phyloP scores from a whole-genome alignment of 2,329 filamentous ascomycete species.

The Escovopsis sp. region DNA sequence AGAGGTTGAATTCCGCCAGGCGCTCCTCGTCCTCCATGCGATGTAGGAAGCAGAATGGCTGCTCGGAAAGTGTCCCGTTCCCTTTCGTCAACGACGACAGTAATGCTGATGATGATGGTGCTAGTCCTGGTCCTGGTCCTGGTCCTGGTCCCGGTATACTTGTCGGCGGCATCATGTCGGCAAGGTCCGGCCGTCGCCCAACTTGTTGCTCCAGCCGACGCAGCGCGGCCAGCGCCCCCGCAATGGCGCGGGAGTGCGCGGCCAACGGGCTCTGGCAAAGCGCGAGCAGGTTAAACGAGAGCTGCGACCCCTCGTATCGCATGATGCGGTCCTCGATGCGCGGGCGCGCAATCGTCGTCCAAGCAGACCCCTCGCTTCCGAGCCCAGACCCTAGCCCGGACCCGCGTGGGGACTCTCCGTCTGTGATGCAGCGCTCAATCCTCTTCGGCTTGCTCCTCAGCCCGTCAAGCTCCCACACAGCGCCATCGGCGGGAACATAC shows the following conservation, averaged over 20 bases:
- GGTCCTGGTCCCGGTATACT: constrained; percentile 3
- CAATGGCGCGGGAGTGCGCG: constrained; percentile 31
- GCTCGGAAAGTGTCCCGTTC: too few relatives aligned
- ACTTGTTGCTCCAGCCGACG: constrained; percentile 20
- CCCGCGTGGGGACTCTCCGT: not conserved
- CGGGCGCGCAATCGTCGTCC: constrained; percentile 49
- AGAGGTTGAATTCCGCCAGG: constrained; percentile 18
- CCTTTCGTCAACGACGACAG: too few relatives aligned
- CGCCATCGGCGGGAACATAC: constrained; percentile 60
- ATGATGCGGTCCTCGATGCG: constrained; percentile 54
- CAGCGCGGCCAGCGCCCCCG: constrained; percentile 25
- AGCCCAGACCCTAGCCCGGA: too few relatives aligned
- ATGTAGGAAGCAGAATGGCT: too few relatives aligned
- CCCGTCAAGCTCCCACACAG: constrained; percentile 82
- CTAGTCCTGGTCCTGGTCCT: too few relatives aligned
- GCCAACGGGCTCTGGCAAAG: constrained; percentile 51
- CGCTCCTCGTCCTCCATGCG: constrained; percentile 8
- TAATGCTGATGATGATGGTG: too few relatives aligned
- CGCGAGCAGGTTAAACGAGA: constrained; percentile 66
- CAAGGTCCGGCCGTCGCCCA: constrained; percentile 8
- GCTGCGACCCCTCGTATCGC: constrained; percentile 45
- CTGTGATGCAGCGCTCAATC: constrained; percentile 20
- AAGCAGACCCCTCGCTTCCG: too few relatives aligned
- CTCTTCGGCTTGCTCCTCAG: constrained; percentile 51
- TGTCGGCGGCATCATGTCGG: constrained; percentile 7